Evolutionary conservation across 495 filamentous ascomycete genomes (phyloP), one percentile per base, ranked within the genome.

Genomic region (Neurospora discreta): DNA sequence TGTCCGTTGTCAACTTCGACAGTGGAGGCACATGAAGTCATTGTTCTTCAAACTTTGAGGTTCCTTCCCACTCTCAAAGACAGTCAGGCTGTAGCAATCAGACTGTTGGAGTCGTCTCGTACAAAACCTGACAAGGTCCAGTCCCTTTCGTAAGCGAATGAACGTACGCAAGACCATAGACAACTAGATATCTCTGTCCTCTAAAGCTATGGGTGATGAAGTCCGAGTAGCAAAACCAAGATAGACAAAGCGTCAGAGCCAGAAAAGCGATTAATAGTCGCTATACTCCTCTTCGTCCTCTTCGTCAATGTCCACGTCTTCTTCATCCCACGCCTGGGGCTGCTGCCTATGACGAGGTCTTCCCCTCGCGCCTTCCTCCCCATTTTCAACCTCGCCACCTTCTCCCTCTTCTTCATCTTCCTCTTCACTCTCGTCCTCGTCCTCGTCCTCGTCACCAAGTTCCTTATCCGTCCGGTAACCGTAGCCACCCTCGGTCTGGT

Each of bases 391-490:
- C 20, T 38, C 42, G 18, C 42, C 36, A 13, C 68, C 71, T 10
- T 71, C 71, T 30, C 15, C 68, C 8, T 72, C 74, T 11, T 73
- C 75, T 0, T 68, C 71, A 1, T 20, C 72, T 10, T 65, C 26
- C 18, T 39, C 33, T 36, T 36, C 75, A 18, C 73, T 70, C 26
- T 77, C 74, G 2, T 73, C 71, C 6, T 74, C 72, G 7, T 76
- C 78, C 3, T 76, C 77, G 1, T 72, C 73, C 20, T 52, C 72
- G 11, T 71, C 73, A 1, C 52, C 52, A 33, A 33, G 20, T 15
- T 74, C 73, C 11, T 73, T 70, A 8, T 77, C 72, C 68, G 75
- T 73, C 26, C 18, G 69, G 30, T 78, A 70, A 36, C 68, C 72
- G 6, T 68, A 72, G 3, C 68, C 52, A 7, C 23, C 52, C 52